phyloP scores from a whole-genome alignment of 208 protist genomes.

The Leishmania arabica region DNA sequence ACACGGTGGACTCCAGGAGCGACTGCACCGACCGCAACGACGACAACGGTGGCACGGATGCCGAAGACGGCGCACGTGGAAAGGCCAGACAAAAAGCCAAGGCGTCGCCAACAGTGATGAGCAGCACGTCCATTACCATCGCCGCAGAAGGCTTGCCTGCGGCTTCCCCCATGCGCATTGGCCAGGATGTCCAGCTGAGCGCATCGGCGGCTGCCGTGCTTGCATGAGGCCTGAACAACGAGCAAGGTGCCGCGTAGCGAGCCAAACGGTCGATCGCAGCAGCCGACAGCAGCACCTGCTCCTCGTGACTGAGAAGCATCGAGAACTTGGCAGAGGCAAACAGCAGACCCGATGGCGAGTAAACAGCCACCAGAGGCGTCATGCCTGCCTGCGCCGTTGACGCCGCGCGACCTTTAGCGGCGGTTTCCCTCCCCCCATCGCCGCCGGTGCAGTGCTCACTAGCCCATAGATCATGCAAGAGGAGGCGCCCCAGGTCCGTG shows the following conservation, averaged over 20 bases:
- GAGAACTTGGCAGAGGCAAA: slow-evolving; percentile 47
- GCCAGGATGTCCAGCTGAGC: slow-evolving; percentile 24
- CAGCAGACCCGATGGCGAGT: slow-evolving; percentile 63
- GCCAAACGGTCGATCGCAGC: slow-evolving; percentile 53
- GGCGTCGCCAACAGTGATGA: slow-evolving; percentile 56
- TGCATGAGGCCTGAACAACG: background rate
- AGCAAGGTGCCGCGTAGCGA: slow-evolving; percentile 5
- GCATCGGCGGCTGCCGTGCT: slow-evolving; percentile 4
- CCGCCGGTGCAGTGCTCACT: background rate
- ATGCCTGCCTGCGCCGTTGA: background rate
- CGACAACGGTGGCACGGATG: background rate
- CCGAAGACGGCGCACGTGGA: slow-evolving; percentile 3
- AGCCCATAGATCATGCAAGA: slow-evolving; percentile 22
- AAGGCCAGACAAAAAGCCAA: slow-evolving; percentile 50
- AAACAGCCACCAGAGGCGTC: slow-evolving; percentile 44
- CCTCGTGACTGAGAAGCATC: slow-evolving; percentile 31
- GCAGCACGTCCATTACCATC: slow-evolving; percentile 41
- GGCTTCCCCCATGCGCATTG: slow-evolving; percentile 13
- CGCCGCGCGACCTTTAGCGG: no score
- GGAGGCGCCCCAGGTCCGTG: slow-evolving; percentile 5
- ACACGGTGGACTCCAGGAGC: slow-evolving; percentile 12
- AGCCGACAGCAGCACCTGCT: slow-evolving; percentile 46
- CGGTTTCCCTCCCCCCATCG: background rate
- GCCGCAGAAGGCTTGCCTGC: background rate
- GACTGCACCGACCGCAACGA: slow-evolving; percentile 16